phyloP scores from a whole-genome alignment of 306 rosid species.

The Rubus idaeus region DNA sequence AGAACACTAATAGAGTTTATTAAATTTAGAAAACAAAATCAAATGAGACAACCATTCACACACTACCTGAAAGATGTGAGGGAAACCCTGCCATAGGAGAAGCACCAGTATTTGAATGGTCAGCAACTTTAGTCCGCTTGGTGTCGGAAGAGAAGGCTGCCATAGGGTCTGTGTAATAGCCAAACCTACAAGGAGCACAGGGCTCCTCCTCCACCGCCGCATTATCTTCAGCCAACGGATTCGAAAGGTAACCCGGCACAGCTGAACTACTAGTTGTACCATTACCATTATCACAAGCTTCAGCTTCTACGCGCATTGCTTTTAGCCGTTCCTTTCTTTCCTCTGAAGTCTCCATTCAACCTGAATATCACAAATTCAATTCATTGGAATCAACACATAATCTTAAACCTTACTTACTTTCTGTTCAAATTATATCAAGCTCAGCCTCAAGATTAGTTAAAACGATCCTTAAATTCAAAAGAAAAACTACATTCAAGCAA shows the following conservation, averaged over 20 bases:
- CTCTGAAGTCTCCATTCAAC: constrained; percentile 79
- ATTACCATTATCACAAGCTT: constrained; percentile 27
- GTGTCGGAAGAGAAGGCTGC: constrained; percentile 66
- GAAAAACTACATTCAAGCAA: too few relatives aligned
- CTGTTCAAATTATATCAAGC: too few relatives aligned
- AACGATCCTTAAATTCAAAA: too few relatives aligned
- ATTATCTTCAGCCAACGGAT: constrained; percentile 65
- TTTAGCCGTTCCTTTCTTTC: constrained; percentile 69
- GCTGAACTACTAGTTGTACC: constrained; percentile 11
- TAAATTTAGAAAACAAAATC: not conserved
- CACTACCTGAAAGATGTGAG: constrained; percentile 47
- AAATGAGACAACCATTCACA: not conserved
- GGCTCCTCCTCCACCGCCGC: constrained; percentile 30
- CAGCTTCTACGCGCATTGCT: constrained; percentile 77
- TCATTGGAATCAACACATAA: too few relatives aligned
- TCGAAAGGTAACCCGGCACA: constrained; percentile 54
- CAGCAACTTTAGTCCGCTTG: constrained; percentile 31
- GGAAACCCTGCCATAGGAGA: constrained; percentile 37
- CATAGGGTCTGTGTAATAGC: constrained; percentile 89
- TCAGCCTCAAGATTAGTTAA: too few relatives aligned
- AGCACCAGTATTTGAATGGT: constrained; percentile 30
- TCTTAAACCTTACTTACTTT: too few relatives aligned
- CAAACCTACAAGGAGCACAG: constrained; percentile 65
- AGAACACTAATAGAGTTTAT: not conserved
- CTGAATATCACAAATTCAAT: constrained; percentile 19